Evolutionary conservation across 139 green algal species (phyloP), one percentile per base, ranked within the genome.

Genomic region (Coelastrella sp.): DNA sequence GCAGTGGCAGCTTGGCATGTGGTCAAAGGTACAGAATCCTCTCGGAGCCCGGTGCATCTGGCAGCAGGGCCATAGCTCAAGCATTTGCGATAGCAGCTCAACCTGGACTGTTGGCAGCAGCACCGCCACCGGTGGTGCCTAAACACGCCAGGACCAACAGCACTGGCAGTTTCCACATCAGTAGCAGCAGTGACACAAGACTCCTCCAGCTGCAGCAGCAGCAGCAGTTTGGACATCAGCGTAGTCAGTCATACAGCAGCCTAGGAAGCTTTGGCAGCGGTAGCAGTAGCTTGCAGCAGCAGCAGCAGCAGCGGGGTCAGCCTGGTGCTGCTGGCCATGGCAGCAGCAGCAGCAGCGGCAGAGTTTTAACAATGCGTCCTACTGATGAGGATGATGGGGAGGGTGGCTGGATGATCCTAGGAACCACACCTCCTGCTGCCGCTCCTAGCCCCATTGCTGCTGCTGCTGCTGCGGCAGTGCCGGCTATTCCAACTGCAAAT

Each of bases 371-470:
- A 57, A 66, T 87, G 82, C 61, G 82, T 17, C 7, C 20, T 25
- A 61, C 82, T 14, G 82, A 87, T 6, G 82, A 87, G 7, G 82
- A 87, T 27, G 83, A 87, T 19, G 82, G 82, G 0, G 82, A 65
- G 9, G 82, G 82, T 12, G 82, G 66, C 14, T 88, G 83, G 83
- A 88, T 88, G 83, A 65, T 88, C 65, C 66, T 88, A 35, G 83
- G 83, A 4, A 57, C 66, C 4, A 80, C 83, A 25, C 66, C 83
- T n/a, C 83, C 83, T 49, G 59, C 78, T 70, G 81, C 59, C 25
- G 81, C 22, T 58, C 58, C 81, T 9, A 80, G 74, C 74, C 35
- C 25, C 15, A 83, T 63, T 10, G 49, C 78, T 65, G 49, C 78
- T 65, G 82, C 82, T 35, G 82, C 82, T 63, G 82, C 82, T 78